Evolutionary conservation across 768 basidiomycete species (phyloP).

Genomic region (Tricholoma saponaceum): DNA sequence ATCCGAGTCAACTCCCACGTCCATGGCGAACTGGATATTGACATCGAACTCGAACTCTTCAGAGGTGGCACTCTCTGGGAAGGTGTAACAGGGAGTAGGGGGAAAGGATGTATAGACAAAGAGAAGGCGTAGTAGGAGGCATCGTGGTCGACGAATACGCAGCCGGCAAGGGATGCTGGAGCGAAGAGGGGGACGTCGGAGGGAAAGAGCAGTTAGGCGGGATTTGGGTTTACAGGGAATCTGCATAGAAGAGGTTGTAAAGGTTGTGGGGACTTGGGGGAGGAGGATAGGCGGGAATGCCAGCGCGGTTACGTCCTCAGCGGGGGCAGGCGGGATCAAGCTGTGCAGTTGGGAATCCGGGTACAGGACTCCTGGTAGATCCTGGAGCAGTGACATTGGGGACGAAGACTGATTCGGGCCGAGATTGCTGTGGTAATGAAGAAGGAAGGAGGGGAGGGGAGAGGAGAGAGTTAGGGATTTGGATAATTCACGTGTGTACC

Average conservation of each 20-base stretch:
- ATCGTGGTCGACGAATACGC: conserved; percentile 24
- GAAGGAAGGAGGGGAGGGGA: conserved; percentile 25
- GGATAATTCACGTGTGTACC: conserved; percentile 54
- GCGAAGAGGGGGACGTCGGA: conserved; percentile 49
- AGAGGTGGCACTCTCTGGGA: conserved; percentile 10
- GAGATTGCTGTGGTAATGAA: conserved; percentile 23
- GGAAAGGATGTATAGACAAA: conserved; percentile 24
- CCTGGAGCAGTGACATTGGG: conserved; percentile 8
- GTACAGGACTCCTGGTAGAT: not conserved
- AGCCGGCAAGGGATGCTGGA: conserved; percentile 45
- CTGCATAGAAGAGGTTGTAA: conserved; percentile 20
- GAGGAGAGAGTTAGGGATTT: conserved; percentile 46
- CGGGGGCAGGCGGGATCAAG: conserved; percentile 21
- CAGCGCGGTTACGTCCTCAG: conserved; percentile 35
- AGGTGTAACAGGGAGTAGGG: conserved; percentile 7
- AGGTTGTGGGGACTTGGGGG: conserved; percentile 30
- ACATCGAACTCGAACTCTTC: conserved; percentile 28
- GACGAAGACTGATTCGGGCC: conserved; percentile 32
- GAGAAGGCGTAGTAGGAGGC: conserved; percentile 28
- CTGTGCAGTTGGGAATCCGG: conserved; percentile 6
- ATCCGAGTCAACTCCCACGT: conserved; percentile 17
- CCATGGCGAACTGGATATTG: conserved; percentile 32
- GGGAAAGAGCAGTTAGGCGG: conserved; percentile 14
- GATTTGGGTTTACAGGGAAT: conserved; percentile 9
- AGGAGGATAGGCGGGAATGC: conserved; percentile 37